Evolutionary conservation across 805 yeast genomes (phyloP).

Genomic region (Teunomyces aglyptinius): DNA sequence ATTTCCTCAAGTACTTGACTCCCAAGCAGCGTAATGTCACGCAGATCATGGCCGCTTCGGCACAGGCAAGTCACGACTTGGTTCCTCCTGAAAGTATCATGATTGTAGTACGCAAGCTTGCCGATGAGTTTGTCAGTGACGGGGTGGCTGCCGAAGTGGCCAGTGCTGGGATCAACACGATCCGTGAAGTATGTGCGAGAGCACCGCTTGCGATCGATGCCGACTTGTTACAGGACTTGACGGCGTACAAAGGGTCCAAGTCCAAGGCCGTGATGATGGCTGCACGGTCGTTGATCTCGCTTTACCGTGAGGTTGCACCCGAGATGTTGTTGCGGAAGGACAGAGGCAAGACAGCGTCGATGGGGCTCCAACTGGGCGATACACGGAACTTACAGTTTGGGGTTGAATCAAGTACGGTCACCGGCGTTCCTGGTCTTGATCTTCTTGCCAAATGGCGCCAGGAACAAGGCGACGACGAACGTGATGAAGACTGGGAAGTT

Average conservation of each 20-base stretch:
- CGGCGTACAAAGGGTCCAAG: conserved; percentile 89
- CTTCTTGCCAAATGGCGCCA: conserved; percentile 82
- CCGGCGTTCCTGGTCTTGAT: conserved; percentile 90
- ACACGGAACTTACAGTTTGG: conserved; percentile 62
- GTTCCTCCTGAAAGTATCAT: conserved; percentile 93
- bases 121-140: conserved; percentile 96
- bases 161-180: conserved; percentile 95
- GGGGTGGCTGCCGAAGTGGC: conserved; percentile 99
- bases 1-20: conserved; percentile 81
- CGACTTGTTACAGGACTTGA: conserved; percentile 81
- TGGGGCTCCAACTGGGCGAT: conserved; percentile 64
- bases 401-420: conserved; percentile 58
- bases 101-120: conserved; percentile 83
- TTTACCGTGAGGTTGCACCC: conserved; percentile 94
- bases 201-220: conserved; percentile 94
- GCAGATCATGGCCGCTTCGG: conserved; percentile 93
- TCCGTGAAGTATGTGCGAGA: conserved; percentile 87
- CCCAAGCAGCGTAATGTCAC: conserved; percentile 96
- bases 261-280: conserved; percentile 94
- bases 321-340: conserved; percentile 89
- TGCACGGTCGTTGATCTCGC: conserved; percentile 78
- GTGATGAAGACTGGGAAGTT: conserved; percentile 50
- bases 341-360: conserved; percentile 88
- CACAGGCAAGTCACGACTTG: conserved; percentile 94
- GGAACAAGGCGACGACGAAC: conserved; percentile 54